phyloP scores from a whole-genome alignment of 768 basidiomycete species.

The Leccinum pellstonianum region DNA sequence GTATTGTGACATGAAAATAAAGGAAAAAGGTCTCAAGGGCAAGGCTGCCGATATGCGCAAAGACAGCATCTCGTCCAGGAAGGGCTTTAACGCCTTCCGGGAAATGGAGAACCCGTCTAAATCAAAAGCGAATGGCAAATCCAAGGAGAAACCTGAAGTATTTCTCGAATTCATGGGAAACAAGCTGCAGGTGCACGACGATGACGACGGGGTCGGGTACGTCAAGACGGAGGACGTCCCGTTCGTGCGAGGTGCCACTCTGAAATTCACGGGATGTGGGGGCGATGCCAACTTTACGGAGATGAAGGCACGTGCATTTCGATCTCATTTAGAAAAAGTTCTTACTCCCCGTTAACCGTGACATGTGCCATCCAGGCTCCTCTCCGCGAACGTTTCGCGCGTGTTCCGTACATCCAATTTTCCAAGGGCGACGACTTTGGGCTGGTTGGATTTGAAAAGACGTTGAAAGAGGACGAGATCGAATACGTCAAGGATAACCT shows the following conservation, averaged over 20 bases:
- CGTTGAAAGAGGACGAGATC: slow-evolving; percentile 70
- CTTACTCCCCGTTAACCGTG: not conserved
- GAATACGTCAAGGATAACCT: slow-evolving; percentile 64
- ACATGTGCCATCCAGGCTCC: slow-evolving; percentile 35
- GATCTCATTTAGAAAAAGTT: not conserved
- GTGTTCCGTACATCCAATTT: slow-evolving; percentile 48
- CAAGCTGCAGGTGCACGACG: slow-evolving; percentile 57
- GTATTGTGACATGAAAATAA: slow-evolving; percentile 95
- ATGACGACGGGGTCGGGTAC: slow-evolving; percentile 45
- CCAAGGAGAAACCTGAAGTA: slow-evolving; percentile 50
- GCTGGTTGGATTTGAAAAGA: slow-evolving; percentile 58
- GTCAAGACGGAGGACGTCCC: slow-evolving; percentile 45
- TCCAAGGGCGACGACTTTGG: slow-evolving; percentile 45
- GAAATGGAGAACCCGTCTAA: slow-evolving; percentile 51
- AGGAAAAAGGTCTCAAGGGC: slow-evolving; percentile 85
- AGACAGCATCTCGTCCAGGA: slow-evolving; percentile 48
- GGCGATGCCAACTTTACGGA: slow-evolving; percentile 61
- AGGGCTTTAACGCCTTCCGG: slow-evolving; percentile 79
- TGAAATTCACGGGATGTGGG: slow-evolving; percentile 52
- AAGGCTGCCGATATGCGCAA: slow-evolving; percentile 62
- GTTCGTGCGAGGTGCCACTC: slow-evolving; percentile 43
- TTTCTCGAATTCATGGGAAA: slow-evolving; percentile 74
- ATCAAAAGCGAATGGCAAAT: slow-evolving; percentile 24
- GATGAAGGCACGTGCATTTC: slow-evolving; percentile 43
- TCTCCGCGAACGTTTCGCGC: slow-evolving; percentile 46